These are phyloP conservation scores for Glutinoglossum americanum DNA, from an alignment of 495 filamentous ascomycete genomes.

Conservation along the genomic window DNA sequence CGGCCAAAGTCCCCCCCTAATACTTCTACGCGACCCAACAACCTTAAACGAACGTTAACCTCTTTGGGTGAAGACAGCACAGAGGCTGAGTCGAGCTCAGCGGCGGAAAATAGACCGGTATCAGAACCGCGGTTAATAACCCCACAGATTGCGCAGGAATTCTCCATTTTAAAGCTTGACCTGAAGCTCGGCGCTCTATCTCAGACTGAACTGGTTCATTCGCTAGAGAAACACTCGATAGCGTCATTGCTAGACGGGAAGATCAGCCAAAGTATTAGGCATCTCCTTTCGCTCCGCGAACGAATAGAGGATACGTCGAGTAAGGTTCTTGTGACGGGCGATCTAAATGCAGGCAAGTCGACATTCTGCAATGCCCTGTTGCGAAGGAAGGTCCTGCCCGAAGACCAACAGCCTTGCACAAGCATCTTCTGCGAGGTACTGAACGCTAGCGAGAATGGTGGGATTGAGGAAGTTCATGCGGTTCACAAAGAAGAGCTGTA, in stretches of 20 bases:
- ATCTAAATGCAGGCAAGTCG: constrained; percentile 93
- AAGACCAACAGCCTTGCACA: constrained; percentile 97
- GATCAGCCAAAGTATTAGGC: constrained; percentile 78
- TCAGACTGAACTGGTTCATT: constrained; percentile 84
- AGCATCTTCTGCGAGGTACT: constrained; percentile 96
- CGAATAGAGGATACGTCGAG: constrained; percentile 94
- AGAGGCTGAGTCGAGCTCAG: constrained; percentile 46
- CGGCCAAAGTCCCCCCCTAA: constrained; percentile 3
- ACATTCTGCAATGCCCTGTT: constrained; percentile 95
- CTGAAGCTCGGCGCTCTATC: constrained; percentile 70
- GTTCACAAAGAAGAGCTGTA: constrained; percentile 63
- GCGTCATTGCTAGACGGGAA: constrained; percentile 82
- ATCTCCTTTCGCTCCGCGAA: constrained; percentile 67
- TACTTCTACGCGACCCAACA: constrained; percentile 24
- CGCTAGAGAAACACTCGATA: constrained; percentile 78
- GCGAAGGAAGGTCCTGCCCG: constrained; percentile 76
- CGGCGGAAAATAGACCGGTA: constrained; percentile 31
- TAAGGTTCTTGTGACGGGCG: constrained; percentile 93
- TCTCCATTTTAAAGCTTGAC: constrained; percentile 85
- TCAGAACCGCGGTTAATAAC: constrained; percentile 61
- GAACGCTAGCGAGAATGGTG: constrained; percentile 72
- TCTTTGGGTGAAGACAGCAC: constrained; percentile 34
- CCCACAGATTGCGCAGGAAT: constrained; percentile 85
- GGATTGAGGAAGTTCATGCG: constrained; percentile 86
- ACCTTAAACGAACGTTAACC: constrained; percentile 48